Conservation (phyloP, 345 rosid genomes). For the Geranium brycei region DNA sequence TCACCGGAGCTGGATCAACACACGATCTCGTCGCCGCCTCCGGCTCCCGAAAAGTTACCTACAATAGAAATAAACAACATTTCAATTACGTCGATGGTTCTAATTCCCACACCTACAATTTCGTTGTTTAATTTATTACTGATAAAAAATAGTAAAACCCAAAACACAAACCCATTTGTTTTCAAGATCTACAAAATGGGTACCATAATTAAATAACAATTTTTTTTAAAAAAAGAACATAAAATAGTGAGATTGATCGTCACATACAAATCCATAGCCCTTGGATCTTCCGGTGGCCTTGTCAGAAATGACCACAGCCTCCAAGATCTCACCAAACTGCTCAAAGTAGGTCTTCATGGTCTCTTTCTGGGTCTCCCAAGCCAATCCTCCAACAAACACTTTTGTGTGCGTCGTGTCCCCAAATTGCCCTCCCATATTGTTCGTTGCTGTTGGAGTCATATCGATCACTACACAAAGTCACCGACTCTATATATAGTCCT, state of each 20-base stretch:
- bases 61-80: conserved; percentile 3
- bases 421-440: conserved; percentile 37
- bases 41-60: conserved; percentile 92
- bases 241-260: no score
- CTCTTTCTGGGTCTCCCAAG: conserved; percentile 95
- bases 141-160: no score
- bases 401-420: conserved; percentile 91
- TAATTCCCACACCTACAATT: no score
- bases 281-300: conserved; percentile 98
- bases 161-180: background rate
- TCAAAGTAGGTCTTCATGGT: conserved; percentile 87
- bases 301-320: conserved; percentile 95
- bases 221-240: no score
- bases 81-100: background rate
- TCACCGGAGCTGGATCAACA: conserved; percentile 86
- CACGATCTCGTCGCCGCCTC: conserved; percentile 94
- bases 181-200: no score
- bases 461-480: background rate
- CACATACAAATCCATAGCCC: conserved; percentile 92
- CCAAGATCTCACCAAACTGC: conserved; percentile 95
- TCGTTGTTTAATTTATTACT: no score
- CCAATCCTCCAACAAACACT: conserved; percentile 97
- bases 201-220: no score
- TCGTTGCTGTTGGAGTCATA: conserved; percentile 27
- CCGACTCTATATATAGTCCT: no score